Base-by-base conservation (phyloP, 2,329 filamentous ascomycete species). In the Talaromyces sp. region DNA sequence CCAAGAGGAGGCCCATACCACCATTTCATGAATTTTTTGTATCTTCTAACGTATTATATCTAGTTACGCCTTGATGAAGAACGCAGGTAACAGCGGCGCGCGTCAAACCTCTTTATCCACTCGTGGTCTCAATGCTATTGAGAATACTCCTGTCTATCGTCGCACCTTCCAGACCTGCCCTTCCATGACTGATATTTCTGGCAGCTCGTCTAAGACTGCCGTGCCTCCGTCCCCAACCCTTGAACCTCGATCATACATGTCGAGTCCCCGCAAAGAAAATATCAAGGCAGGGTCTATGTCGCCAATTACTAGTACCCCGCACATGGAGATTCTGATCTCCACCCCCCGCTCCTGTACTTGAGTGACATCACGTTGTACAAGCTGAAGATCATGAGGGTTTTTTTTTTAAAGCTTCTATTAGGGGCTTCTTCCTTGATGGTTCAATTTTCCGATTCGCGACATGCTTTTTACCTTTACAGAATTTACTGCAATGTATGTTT, bases 241-340 rank as follows among this genome's bases (percentile, higher is more conserved):
- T 19, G 66, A 71, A 22, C 60, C 61, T 44, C 68, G 65, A 44
- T 69, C 73, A 11, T 69, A 69, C 40, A 69, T 70, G 47, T 71
- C 72, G 22, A 77, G 69, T 53, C 71, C 75, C n/a, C 69, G 69
- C 27, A 77, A 75, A 56, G 69, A 72, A 45, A 70, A 68, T 30
- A 61, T 68, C 54, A 68, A 69, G 49, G 61, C 71, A 14, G 71
- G 67, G 13, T 73, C 72, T 29, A 49, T 66, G 37, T 76, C 74
- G 11, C 73, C 73, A 4, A 63, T 68, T n/a, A n/a, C n/a, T n/a
- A n/a, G n/a, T n/a, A n/a, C 22, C 69, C 72, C 11, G 71, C 72
- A 13, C 69, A 72, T 73, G 62, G 70, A 73, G 54, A 65, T 75
- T 36, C 51, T 66, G 32, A 57, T 71, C 40, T 67, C 68, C 16